Base-by-base conservation (phyloP, 345 rosid species). In the Populus deltoides region DNA sequence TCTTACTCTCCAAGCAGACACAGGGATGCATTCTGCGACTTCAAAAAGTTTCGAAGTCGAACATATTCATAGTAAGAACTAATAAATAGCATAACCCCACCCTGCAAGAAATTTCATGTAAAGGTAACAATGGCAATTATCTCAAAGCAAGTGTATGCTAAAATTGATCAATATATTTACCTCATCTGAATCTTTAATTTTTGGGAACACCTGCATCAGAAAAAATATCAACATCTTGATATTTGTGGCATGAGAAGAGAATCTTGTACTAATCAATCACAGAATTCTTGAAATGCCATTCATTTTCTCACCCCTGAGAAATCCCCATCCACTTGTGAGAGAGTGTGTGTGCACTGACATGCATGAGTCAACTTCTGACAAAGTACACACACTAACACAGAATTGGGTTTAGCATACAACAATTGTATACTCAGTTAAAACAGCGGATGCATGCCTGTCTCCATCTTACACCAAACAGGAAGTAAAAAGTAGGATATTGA, bases 1-100 rank as follows among this genome's bases (percentile, higher is more conserved):
- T 49, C 98, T 90, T 81, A 96, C 98, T 96, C 99, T 74, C 92
- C 92, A 81, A 96, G 86, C 41, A 86, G 88, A 79, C 98, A 96
- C 85, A 93, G 92, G 57, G 98, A 92, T 77, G 99, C 91, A 81
- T 89, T 87, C 83, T 93, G 99, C 27, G 91, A 86, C 89, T 91
- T 93, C 82, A 96, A 75, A 82, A 90, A 96, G 78, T 93, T 96
- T 51, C 97, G 89, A 76, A 96, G 76, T 70, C 93, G 89, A 72
- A 96, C 92, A 81, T 83, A 92, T 78, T 96, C 98, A 59, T 92
- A 93, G 86, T 93, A 96, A 74, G 99, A 92, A 82, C 92, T 89
- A 74, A 84, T 81, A 80, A 96, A 96, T 71, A 96, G 83, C 97
- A 96, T 86, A 71, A 91, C 86, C 73, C 99, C 97, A 3, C 97